phyloP scores from a whole-genome alignment of 2,329 filamentous ascomycete species.

The Cryphonectria carpinicola region DNA sequence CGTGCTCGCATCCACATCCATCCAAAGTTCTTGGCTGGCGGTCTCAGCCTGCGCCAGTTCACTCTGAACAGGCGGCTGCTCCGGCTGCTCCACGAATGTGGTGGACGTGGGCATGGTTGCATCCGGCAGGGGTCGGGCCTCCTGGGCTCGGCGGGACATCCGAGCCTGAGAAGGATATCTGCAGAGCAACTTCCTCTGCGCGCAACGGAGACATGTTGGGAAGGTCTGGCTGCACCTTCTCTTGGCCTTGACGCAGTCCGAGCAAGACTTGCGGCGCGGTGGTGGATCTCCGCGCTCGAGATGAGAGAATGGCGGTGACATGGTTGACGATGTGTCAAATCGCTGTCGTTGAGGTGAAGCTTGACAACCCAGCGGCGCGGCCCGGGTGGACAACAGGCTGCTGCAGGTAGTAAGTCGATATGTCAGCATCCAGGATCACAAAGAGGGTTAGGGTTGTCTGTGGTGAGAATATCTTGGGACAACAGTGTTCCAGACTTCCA shows the following conservation, averaged over 20 bases:
- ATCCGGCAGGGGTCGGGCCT: neutral
- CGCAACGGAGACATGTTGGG: conserved; percentile 58
- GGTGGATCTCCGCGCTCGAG: conserved; percentile 49
- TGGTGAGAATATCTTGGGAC: neutral
- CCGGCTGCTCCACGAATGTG: neutral
- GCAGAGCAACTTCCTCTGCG: conserved; percentile 51
- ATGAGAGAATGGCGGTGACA: conserved; percentile 30
- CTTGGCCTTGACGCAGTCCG: conserved; percentile 60
- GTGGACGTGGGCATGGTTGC: neutral
- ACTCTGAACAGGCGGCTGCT: neutral
- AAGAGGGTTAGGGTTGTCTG: neutral
- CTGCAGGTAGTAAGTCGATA: neutral
- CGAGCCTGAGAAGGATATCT: conserved; percentile 46
- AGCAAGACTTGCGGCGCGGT: conserved; percentile 59
- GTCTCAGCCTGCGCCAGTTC: too few relatives aligned
- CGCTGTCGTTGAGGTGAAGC: conserved; percentile 12
- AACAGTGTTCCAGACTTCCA: neutral
- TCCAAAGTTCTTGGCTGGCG: neutral
- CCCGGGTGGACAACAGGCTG: neutral
- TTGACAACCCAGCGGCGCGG: neutral
- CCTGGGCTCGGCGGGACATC: neutral
- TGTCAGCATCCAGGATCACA: neutral
- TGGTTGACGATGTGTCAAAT: conserved; percentile 22
- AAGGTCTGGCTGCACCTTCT: conserved; percentile 57
- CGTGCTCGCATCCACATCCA: neutral